Evolutionary conservation across 306 rosid genomes (phyloP), one percentile per base, ranked within the genome.

Genomic region (Urtica urens): DNA sequence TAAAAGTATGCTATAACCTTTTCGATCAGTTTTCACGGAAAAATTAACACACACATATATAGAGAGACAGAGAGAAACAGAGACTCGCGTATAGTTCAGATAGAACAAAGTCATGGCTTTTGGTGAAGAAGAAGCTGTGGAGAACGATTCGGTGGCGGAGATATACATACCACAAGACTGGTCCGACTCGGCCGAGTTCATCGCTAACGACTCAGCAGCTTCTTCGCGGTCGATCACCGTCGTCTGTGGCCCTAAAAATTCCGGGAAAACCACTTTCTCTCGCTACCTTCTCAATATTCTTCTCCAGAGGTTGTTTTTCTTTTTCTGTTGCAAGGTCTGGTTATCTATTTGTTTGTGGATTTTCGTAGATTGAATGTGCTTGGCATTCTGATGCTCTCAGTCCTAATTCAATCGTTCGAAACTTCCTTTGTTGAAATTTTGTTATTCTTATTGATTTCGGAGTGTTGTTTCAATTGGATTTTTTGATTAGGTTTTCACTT

Each of bases 181-280:
- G 97, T 77, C 75, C 0, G 66, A 71, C 39, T 84, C 95, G 17
- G 80, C 82, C 19, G 75, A 72, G 15, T 64, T 66, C 64, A 75
- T 90, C 6, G 76, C 58, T 1, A 30, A 49, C 39, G 60, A 49
- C 23, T 72, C 82, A 38, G 17, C 48, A 28, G 50, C 74, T 41
- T 67, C 80, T 27, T 69, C 50, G 0, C 77, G 86, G 39, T 83
- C 93, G 31, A 53, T 81, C 40, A 71, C 57, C 64, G 51, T 90
- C 21, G 60, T 90, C 7, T 90, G 97, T 24, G 94, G 97, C 22
- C 72, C 94, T 24, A 84, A 79, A 58, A 90, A 90, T 53, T 69
- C 84, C 56, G 97, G 95, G 42, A 90, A 90, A 46, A 74, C 95
- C 56, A 81, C 84, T 18, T 84, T 90, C 72, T 81, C 97, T 17